phyloP scores from a whole-genome alignment of 2,329 filamentous ascomycete species.

The Fusarium abutilonis region DNA sequence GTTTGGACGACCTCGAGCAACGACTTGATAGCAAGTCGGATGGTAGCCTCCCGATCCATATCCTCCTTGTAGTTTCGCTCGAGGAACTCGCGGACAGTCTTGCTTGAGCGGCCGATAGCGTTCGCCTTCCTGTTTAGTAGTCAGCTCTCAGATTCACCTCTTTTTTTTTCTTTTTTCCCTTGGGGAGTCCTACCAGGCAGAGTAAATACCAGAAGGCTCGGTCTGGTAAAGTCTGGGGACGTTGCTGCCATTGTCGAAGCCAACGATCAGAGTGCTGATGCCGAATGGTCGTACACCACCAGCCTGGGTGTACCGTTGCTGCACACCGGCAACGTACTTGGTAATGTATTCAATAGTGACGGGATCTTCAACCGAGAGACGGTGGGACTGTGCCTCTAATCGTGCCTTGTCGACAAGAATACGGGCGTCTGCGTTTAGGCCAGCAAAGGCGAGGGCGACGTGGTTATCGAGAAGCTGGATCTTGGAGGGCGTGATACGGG shows the following conservation, averaged over 20 bases:
- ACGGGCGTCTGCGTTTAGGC: conserved; percentile 95
- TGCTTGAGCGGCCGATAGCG: conserved; percentile 96
- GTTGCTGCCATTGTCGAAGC: conserved; percentile 94
- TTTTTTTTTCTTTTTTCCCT: not conserved
- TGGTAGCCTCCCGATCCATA: conserved; percentile 95
- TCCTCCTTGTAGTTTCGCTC: conserved; percentile 99
- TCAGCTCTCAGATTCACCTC: conserved; percentile 17
- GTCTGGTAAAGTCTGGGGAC: conserved; percentile 95
- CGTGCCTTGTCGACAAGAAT: conserved; percentile 99
- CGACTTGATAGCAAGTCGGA: conserved; percentile 97
- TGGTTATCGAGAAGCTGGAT: conserved; percentile 96
- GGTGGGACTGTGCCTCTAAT: conserved; percentile 96
- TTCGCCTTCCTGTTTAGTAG: conserved; percentile 86
- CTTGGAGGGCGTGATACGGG: conserved; percentile 98
- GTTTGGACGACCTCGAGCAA: conserved; percentile 98
- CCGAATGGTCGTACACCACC: conserved; percentile 98
- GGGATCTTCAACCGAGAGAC: conserved; percentile 95
- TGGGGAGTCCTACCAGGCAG: conserved; percentile 78
- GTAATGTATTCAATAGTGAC: conserved; percentile 99
- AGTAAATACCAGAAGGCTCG: conserved; percentile 99
- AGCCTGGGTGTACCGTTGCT: conserved; percentile 98
- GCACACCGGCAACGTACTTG: conserved; percentile 96
- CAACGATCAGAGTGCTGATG: conserved; percentile 96
- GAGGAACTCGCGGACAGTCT: conserved; percentile 98
- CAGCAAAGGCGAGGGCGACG: conserved; percentile 96